Base-by-base conservation (phyloP, 305 asterid species). In the Plantago coronopus region DNA sequence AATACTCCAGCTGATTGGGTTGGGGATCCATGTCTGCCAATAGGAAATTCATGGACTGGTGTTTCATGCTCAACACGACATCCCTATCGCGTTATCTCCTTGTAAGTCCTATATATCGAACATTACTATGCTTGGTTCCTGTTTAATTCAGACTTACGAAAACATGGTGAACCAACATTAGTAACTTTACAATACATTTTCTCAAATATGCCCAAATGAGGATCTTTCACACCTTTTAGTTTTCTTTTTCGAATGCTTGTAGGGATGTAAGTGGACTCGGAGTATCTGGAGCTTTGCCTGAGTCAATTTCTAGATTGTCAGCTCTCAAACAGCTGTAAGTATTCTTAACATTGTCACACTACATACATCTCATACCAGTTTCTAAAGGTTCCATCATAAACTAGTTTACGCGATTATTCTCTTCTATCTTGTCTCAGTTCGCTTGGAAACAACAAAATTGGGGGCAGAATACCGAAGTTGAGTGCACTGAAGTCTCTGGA, bases 11-110 rank as follows among this genome's bases (percentile, higher is more conserved):
- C 66, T 46, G 95, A 89, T 76, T 89, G 98, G 98, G 18, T 62
- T 6, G 98, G 96, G 31, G 98, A 91, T 83, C 98, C 98, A 1
- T 91, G 98, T 72, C 55, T 83, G 54, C 97, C 97, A 2, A 42
- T 65, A 29, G 86, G 59, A 44, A 57, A 80, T 57, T 48, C 88
- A 4, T 91, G 98, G 98, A 75, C 85, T 17, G 97, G 97, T 56
- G 68, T 91, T 51, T 34, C 66, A 3, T 91, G 98, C 66, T 70
- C 78, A 3, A 21, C 14, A n/a, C 70, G 64, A n/a, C 60, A 27
- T 40, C 68, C 76, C 13, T 45, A 73, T 25, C 79, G 94, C 45
- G 54, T 91, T 68, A 49, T 64, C 62, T 62, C 95, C 29, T 53
- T 91, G 98, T 91, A 78, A 80, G 94, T 73, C 61, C 38, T 56